Evolutionary conservation across 768 basidiomycete genomes (phyloP).

Genomic region (Suillus variegatus): DNA sequence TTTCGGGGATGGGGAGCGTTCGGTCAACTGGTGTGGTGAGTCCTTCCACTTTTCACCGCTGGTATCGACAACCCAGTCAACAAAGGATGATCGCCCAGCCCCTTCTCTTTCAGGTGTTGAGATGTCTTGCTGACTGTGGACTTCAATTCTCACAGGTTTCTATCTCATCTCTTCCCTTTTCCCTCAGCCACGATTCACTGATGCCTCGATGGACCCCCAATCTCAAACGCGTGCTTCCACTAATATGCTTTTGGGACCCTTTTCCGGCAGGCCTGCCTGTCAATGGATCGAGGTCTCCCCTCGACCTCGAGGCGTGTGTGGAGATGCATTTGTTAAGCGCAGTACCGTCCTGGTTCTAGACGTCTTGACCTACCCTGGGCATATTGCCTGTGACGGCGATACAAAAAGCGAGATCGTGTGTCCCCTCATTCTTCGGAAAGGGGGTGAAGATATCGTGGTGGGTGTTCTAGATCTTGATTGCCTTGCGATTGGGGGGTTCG

Average conservation of each 20-base stretch:
- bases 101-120: background rate
- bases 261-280: conserved; percentile 91
- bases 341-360: conserved; percentile 70
- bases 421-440: conserved; percentile 54
- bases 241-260: conserved; percentile 72
- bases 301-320: conserved; percentile 77
- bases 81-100: background rate
- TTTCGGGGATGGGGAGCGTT: conserved; percentile 62
- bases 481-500: conserved; percentile 67
- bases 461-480: conserved; percentile 90
- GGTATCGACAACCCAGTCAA: conserved; percentile 1
- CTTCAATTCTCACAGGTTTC: conserved; percentile 60
- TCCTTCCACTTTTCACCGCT: conserved; percentile 9
- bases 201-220: conserved; percentile 6
- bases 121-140: conserved; percentile 21
- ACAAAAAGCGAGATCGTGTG: conserved; percentile 91
- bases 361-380: conserved; percentile 83
- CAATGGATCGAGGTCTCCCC: conserved; percentile 68
- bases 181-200: conserved; percentile 42
- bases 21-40: conserved; percentile 95
- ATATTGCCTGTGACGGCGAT: conserved; percentile 91
- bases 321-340: conserved; percentile 64
- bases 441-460: conserved; percentile 35
- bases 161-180: conserved; percentile 73
- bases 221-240: conserved; percentile 6